Base-by-base conservation (phyloP, 2,329 filamentous ascomycete genomes). In the Clonostachys chloroleuca region DNA sequence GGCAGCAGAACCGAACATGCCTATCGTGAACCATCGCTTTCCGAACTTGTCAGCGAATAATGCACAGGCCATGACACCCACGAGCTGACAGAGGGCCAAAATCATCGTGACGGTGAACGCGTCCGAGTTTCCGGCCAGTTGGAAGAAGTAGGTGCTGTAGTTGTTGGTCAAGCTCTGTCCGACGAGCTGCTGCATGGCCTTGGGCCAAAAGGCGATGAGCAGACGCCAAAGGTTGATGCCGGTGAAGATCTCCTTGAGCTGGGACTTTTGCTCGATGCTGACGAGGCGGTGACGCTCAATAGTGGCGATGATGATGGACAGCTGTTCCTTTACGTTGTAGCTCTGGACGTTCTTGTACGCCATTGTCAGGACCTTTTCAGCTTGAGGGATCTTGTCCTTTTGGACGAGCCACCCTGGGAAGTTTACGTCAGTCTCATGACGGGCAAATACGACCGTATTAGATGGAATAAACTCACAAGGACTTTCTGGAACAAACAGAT, bases 161-260 rank as follows among this genome's bases (percentile, higher is more conserved):
- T 48, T 48, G 35, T 48, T 48, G 12, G 46, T 48, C 12, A 48
- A 34, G 18, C 46, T 48, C 36, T 48, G 43, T 34, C 46, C 46
- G 16, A 39, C 18, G 3, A 48, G 43, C 13, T 48, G 46, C 30
- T 48, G 46, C 46, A 48, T 48, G 1, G 42, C 46, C 43, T 48
- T 48, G 43, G 46, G 46, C 46, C 46, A 48, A n/a, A 48, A 48
- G 24, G 33, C 34, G 35, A 48, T 48, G 12, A 48, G 30, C 7
- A 48, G 46, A 16, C 46, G 36, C 43, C 43, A 48, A 34, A 45
- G 46, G 16, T 48, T 45, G 16, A 45, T 34, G 13, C 46, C 46
- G 14, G 12, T 6, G 37, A 48, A 48, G 14, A 48, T 48, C 34
- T 48, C 42, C 36, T 18, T n/a, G 36, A n/a, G 17, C 36, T 39